Base-by-base conservation (phyloP, 176 grass and related monocot species). In the Oryza glaberrima region DNA sequence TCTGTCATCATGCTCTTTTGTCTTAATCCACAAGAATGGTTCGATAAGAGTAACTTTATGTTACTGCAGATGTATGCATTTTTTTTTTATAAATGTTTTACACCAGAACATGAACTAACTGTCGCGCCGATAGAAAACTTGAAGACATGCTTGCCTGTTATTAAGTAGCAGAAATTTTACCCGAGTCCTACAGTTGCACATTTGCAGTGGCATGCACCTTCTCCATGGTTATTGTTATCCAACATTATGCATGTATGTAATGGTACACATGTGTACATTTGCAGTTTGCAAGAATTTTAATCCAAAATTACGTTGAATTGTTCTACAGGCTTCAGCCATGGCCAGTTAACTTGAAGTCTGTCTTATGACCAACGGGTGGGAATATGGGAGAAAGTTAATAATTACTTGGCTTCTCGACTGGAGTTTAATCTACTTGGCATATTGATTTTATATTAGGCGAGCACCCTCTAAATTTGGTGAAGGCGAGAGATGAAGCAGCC, bases 141-240 rank as follows among this genome's bases (percentile, higher is more conserved):
- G 17, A 56, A 38, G 58, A 7, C 20, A 61, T 5, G 26, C 20
- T 82, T 82, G 69, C 28, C 13, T 70, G 20, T 82, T 82, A 82
- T 61, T 70, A 9, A 72, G 48, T 4, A 38, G 9, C 35, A 13
- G 40, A 38, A 71, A 58, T 4, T 26, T 22, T 81, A 14, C 17
- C 14, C 35, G 34, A 70, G 4, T 71, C 40, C 70, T 40, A 14
- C 48, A 70, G 49, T 81, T 26, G 67, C 34, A 2, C 70, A 70
- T 81, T 89, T 22, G 26, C 7, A 84, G 49, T 63, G 36, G 9
- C 82, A 74, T 26, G 25, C 34, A 72, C 45, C 52, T 56, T 81
- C 19, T 49, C 19, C 12, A 46, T 68, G 4, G 75, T 46, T 81
- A 23, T 11, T 85, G 48, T 46, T 80, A 67, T 80, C 58, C 23